phyloP scores from a whole-genome alignment of 495 filamentous ascomycete genomes.

The Trichoderma erinaceum region DNA sequence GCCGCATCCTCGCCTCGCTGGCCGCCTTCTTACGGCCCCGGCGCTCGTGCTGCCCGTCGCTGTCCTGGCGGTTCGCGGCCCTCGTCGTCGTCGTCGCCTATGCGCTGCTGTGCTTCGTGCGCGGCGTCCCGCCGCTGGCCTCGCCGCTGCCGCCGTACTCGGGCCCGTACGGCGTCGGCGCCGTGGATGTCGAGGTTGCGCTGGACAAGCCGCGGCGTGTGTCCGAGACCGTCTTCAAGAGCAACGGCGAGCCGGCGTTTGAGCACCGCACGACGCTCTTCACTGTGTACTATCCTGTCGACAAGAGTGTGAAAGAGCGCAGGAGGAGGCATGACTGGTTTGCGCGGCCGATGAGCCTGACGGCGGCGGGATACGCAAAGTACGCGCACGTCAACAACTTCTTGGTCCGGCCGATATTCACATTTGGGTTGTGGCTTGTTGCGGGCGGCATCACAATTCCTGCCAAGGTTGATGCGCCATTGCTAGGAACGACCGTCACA shows the following conservation, averaged over 20 bases:
- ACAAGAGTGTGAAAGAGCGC: slow-evolving; percentile 20
- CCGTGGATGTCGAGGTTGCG: slow-evolving; percentile 43
- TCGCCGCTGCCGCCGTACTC: slow-evolving; percentile 40
- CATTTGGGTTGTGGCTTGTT: slow-evolving; percentile 28
- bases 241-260: slow-evolving; percentile 33
- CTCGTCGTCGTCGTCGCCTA: slow-evolving; percentile 23
- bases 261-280: slow-evolving; percentile 44
- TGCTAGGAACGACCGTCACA: slow-evolving; percentile 27
- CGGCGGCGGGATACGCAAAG: slow-evolving; percentile 43
- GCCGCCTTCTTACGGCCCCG: slow-evolving; percentile 5
- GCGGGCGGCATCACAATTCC: slow-evolving; percentile 40
- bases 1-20: background rate
- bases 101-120: slow-evolving; percentile 33
- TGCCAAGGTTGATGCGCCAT: slow-evolving; percentile 37
- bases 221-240: slow-evolving; percentile 34
- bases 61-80: slow-evolving; percentile 30
- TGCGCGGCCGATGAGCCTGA: slow-evolving; percentile 41
- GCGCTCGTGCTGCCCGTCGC: no score
- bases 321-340: slow-evolving; percentile 41
- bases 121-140: slow-evolving; percentile 37
- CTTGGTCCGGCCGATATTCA: slow-evolving; percentile 33
- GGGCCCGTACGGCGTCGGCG: slow-evolving; percentile 42
- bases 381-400: slow-evolving; percentile 39
- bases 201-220: slow-evolving; percentile 28
- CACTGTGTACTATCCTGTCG: slow-evolving; percentile 44